Conservation (phyloP, 176 grass and related monocot genomes). For the Pontederia paniculata region DNA sequence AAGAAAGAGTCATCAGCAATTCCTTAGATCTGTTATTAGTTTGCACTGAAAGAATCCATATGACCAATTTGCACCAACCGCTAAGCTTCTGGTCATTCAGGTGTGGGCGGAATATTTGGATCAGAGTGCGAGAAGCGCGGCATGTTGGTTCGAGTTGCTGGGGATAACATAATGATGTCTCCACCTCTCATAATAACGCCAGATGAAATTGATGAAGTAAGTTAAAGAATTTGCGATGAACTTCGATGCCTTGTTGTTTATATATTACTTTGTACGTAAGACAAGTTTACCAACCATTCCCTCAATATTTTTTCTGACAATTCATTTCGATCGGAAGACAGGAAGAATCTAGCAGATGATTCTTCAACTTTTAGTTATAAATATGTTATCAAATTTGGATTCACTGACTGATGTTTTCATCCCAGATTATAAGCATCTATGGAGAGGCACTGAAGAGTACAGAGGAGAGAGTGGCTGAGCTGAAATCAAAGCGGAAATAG, state of each 20-base stretch:
- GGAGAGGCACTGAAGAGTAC: constrained; percentile 63
- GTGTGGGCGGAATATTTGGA: constrained; percentile 80
- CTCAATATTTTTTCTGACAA: no score
- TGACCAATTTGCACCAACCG: no score
- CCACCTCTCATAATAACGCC: constrained; percentile 57
- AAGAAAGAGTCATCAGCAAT: no score
- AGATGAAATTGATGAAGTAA: constrained; percentile 67
- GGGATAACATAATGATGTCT: constrained; percentile 91
- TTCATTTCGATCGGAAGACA: no score
- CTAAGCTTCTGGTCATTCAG: constrained; percentile 26
- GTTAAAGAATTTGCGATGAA: not conserved
- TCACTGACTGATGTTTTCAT: not conserved
- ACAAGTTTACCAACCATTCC: no score
- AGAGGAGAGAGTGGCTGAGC: constrained; percentile 51
- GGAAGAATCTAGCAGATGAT: no score
- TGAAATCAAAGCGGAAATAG: constrained; percentile 40
- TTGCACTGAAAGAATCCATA: no score
- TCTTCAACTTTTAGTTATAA: not conserved
- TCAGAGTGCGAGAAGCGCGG: constrained; percentile 76
- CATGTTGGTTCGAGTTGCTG: constrained; percentile 76
- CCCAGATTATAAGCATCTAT: constrained; percentile 71
- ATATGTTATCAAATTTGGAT: not conserved
- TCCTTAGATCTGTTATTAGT: no score
- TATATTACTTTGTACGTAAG: not conserved
- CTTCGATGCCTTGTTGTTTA: not conserved